A percentile compares a stretch with the other conserved stretches of the same genome.
These are phyloP conservation scores for Agrostemma githago DNA, from an alignment of 148 eudicot genomes.

Conservation along the genomic window DNA sequence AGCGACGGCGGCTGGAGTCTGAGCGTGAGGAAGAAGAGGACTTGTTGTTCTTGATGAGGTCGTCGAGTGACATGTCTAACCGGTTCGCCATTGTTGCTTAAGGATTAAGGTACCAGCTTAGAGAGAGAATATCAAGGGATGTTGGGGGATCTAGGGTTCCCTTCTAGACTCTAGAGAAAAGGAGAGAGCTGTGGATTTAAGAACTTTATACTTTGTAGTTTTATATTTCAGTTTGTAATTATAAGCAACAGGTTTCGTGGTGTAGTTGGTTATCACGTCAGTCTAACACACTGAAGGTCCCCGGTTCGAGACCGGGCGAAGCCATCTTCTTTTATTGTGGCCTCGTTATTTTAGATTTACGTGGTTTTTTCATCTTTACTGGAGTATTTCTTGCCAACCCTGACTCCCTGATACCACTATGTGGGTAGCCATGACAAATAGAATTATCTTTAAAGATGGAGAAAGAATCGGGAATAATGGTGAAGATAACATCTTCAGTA, in stretches of 20 bases:
- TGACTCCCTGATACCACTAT: no score
- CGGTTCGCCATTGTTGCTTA: constrained; percentile 51
- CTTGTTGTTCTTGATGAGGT: constrained; percentile 80
- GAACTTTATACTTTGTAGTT: no score
- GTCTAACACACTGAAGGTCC: constrained; percentile 68
- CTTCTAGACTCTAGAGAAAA: not conserved
- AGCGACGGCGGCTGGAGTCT: constrained; percentile 13
- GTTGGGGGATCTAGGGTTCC: constrained; percentile 21
- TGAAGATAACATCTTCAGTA: no score
- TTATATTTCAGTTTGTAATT: no score
- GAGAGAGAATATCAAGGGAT: not conserved
- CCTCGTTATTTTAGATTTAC: not conserved
- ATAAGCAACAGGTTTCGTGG: constrained; percentile 53
- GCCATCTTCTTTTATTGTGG: constrained; percentile 27
- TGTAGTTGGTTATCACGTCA: constrained; percentile 99
- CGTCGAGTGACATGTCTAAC: constrained; percentile 80
- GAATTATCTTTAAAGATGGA: no score
- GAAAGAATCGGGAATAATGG: no score
- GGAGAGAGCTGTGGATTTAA: not conserved
- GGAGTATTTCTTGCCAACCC: no score
- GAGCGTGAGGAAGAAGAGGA: constrained; percentile 47
- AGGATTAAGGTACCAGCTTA: not conserved
- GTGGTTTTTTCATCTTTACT: no score
- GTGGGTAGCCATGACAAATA: no score
- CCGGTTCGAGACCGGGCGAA: constrained; percentile 94